Conservation (phyloP, 257 asterid genomes). For the Nyctanthes arbortristis region DNA sequence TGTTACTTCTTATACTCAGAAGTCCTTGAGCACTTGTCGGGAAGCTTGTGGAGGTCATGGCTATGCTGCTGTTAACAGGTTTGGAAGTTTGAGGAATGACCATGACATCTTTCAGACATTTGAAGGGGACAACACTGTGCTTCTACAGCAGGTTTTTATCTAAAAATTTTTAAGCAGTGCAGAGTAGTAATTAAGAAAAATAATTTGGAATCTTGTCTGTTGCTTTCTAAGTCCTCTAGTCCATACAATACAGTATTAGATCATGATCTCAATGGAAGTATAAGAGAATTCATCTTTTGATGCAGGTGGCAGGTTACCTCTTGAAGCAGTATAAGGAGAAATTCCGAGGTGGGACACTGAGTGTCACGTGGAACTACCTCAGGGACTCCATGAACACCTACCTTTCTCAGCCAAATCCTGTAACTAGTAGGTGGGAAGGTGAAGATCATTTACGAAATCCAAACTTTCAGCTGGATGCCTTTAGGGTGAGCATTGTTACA, state of each 20-base stretch:
- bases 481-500: conserved; percentile 57
- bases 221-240: background rate
- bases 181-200: background rate
- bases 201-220: background rate
- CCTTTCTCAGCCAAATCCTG: conserved; percentile 95
- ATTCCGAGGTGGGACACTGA: conserved; percentile 80
- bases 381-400: conserved; percentile 88
- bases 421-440: conserved; percentile 97
- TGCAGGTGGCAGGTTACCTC: conserved; percentile 86
- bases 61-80: conserved; percentile 94
- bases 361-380: conserved; percentile 93
- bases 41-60: conserved; percentile 99
- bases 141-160: conserved; percentile 80
- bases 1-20: conserved; percentile 81
- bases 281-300: conserved; percentile 11
- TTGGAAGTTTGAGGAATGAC: conserved; percentile 95
- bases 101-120: conserved; percentile 97
- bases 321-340: conserved; percentile 87
- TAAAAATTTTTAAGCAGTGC: background rate
- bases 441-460: conserved; percentile 89
- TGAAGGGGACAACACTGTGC: conserved; percentile 99
- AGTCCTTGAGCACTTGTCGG: conserved; percentile 83
- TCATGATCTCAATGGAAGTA: background rate
- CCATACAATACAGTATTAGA: background rate
- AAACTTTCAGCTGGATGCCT: conserved; percentile 89